Base-by-base conservation (phyloP, 108 stramenopile genomes). In the Skeletonema tropicum region DNA sequence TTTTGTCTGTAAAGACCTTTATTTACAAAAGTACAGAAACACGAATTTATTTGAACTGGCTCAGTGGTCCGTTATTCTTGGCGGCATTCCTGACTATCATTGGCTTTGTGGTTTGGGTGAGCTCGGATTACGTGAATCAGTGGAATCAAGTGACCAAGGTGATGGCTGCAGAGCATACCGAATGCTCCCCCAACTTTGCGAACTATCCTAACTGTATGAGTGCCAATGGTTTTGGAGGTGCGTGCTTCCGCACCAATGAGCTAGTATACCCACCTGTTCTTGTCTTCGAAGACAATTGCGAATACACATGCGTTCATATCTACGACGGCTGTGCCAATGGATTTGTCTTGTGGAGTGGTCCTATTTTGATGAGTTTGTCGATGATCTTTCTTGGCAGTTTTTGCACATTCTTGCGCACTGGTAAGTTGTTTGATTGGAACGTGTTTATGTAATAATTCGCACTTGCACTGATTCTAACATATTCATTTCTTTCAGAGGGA, bases 321-420 rank as follows among this genome's bases (percentile, higher is more conserved):
- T 86, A 86, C 61, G 76, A 76, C 29, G 65, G 64, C 12, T 88
- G 88, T 60, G 41, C 48, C 15, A 84, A 86, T 71, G 71, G 73
- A 29, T 82, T 86, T 58, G 73, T 88, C 36, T 60, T 88, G 35
- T 88, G 88, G 88, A 68, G 41, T 21, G 83, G 83, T 11, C 88
- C 88, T 35, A 25, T 84, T 6, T 41, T 88, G 46, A 73, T 85
- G 31, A 67, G 79, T 58, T 29, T 86, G 15, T 60, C 46, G 11
- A 67, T 88, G 58, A 30, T 86, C 19, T 86, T 86, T 64, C 66
- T 85, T 6, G 63, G 83, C 26, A 82, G 85, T 73, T 82, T 86
- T 69, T 78, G 80, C 63, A 79, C 80, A 36, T 86, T 88, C 60
- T 60, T 86, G 41, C 66, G 80, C 21, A 76, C 76, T 39, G 76